Conservation (phyloP, 129 eudicot genomes). For the Saposhnikovia divaricata region DNA sequence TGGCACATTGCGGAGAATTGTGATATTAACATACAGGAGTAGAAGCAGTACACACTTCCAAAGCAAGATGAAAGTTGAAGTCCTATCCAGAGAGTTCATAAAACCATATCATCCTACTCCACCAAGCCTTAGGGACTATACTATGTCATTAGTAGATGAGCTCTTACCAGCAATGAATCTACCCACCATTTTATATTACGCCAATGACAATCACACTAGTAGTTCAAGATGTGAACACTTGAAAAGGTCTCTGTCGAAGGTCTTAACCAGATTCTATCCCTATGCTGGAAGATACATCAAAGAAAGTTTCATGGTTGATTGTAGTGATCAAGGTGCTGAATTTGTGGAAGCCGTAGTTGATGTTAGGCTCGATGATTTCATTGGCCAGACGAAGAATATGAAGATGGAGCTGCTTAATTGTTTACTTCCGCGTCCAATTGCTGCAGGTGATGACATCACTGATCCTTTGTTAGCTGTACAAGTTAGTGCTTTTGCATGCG, state of each 20-base stretch:
- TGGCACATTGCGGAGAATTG: background rate
- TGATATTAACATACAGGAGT: background rate
- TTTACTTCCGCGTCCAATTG: conserved; percentile 4
- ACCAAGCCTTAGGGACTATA: background rate
- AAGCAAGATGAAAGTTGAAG: conserved; percentile 12
- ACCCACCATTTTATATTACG: background rate
- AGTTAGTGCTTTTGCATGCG: conserved; percentile 13
- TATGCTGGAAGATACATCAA: conserved; percentile 20
- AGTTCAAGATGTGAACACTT: background rate
- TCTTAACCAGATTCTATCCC: conserved; percentile 19
- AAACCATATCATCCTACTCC: conserved; percentile 20
- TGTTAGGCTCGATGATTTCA: background rate
- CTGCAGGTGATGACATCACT: background rate
- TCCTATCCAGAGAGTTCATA: conserved; percentile 2
- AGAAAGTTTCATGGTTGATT: conserved; percentile 15
- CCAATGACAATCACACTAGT: background rate
- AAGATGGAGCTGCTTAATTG: background rate
- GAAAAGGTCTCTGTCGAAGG: conserved; percentile 13
- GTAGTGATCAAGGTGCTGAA: conserved; percentile 21
- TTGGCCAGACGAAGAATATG: background rate
- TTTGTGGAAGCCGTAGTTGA: conserved; percentile 14
- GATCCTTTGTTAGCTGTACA: conserved; percentile 16
- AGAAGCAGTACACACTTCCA: background rate
- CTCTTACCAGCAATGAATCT: background rate
- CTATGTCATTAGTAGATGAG: background rate